phyloP scores from a whole-genome alignment of 345 rosid genomes.

The Gossypium longicalyx region DNA sequence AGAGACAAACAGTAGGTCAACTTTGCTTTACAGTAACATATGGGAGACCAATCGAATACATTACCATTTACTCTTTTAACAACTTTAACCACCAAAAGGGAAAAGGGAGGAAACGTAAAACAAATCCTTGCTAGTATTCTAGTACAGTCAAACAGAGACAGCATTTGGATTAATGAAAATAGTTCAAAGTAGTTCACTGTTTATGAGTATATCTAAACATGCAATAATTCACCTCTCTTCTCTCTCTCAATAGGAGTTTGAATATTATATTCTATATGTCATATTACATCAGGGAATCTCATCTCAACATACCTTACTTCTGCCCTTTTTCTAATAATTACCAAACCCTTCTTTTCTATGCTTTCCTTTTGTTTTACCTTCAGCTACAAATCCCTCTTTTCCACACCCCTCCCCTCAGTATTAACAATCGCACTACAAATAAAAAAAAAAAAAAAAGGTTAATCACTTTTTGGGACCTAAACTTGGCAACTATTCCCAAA shows the following conservation, averaged over 20 bases:
- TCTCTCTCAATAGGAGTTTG: slow-evolving; percentile 20
- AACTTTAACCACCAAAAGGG: background rate
- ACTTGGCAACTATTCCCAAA: no score
- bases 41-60: background rate
- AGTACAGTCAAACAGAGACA: slow-evolving; percentile 18
- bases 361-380: slow-evolving; percentile 20
- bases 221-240: slow-evolving; percentile 25
- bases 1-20: background rate
- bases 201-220: slow-evolving; percentile 27
- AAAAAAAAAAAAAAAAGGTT: no score
- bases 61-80: background rate
- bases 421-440: slow-evolving; percentile 1
- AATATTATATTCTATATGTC: slow-evolving; percentile 22
- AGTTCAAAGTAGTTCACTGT: slow-evolving; percentile 11
- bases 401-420: slow-evolving; percentile 8
- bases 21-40: background rate
- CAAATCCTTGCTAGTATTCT: background rate
- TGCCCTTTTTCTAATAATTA: slow-evolving; percentile 31
- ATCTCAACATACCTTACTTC: slow-evolving; percentile 38
- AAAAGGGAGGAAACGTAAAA: background rate
- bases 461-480: no score
- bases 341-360: slow-evolving; percentile 36
- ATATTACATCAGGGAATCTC: slow-evolving; percentile 48
- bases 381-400: slow-evolving; percentile 28
- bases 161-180: slow-evolving; percentile 43